Percentiles rank a stretch among this genome's conserved stretches.
phyloP scores from a whole-genome alignment of 1,139 yeast species.

The Yamadazyma kanchanaburiensis region DNA sequence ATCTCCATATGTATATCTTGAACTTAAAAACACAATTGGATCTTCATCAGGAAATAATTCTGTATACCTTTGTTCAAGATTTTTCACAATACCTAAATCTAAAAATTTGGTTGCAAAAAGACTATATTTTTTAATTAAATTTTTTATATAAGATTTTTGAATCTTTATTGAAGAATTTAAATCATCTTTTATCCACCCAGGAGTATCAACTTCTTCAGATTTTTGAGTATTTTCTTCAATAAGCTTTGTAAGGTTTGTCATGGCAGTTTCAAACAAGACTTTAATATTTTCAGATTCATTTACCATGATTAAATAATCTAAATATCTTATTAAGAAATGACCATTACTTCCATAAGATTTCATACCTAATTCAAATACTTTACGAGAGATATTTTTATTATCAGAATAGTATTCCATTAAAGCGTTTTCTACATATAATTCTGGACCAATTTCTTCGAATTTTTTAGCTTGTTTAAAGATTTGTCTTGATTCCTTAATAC shows the following conservation, averaged over 20 bases:
- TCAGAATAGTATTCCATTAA: slow-evolving; percentile 72
- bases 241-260: slow-evolving; percentile 36
- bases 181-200: slow-evolving; percentile 20
- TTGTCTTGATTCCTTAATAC: slow-evolving; percentile 70
- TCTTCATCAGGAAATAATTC: slow-evolving; percentile 64
- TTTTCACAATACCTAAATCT: slow-evolving; percentile 63
- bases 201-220: slow-evolving; percentile 16
- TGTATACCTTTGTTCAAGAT: slow-evolving; percentile 64
- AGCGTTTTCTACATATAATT: slow-evolving; percentile 80
- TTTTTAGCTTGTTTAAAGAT: slow-evolving; percentile 58
- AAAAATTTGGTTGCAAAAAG: slow-evolving; percentile 47
- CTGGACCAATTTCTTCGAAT: slow-evolving; percentile 58
- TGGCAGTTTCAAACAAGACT: slow-evolving; percentile 67
- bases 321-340: slow-evolving; percentile 63
- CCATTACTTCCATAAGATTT: slow-evolving; percentile 57
- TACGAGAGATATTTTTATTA: slow-evolving; percentile 65
- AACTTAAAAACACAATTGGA: slow-evolving; percentile 37
- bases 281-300: slow-evolving; percentile 82
- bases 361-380: slow-evolving; percentile 78
- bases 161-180: slow-evolving; percentile 20
- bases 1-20: slow-evolving; percentile 42
- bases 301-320: slow-evolving; percentile 66
- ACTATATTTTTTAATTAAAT: slow-evolving; percentile 21
- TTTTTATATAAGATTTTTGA: slow-evolving; percentile 23
- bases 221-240: slow-evolving; percentile 20